Evolutionary conservation across 1,284 basidiomycete genomes (phyloP).

Genomic region (Coniferiporia sulphurascens): DNA sequence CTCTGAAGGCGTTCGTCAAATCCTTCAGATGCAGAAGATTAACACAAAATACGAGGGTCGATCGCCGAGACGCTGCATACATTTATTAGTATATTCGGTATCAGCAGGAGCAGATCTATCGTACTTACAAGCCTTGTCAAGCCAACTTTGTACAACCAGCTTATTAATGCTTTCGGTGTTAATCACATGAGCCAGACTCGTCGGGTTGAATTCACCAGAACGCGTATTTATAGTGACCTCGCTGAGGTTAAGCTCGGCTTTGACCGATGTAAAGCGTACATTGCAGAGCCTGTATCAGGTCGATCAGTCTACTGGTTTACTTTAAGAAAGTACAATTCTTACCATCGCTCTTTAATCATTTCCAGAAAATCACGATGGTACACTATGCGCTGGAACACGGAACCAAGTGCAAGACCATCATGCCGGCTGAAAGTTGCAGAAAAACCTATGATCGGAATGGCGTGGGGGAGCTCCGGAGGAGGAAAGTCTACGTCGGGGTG

Average conservation of each 20-base stretch:
- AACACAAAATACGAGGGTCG: constrained; percentile 90
- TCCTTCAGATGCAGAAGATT: constrained; percentile 80
- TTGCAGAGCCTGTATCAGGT: constrained; percentile 65
- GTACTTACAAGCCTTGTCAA: constrained; percentile 68
- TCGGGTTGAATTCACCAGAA: constrained; percentile 77
- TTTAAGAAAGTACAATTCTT: constrained; percentile 19
- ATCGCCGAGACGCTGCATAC: constrained; percentile 56
- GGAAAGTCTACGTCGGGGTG: constrained; percentile 42
- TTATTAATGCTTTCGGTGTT: constrained; percentile 75
- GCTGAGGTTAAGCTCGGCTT: constrained; percentile 67
- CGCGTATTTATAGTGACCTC: constrained; percentile 58
- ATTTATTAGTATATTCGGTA: background rate
- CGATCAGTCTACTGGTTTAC: constrained; percentile 8
- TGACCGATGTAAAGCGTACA: constrained; percentile 78
- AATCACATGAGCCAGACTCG: constrained; percentile 72
- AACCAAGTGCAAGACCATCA: constrained; percentile 85
- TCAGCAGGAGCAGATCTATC: constrained; percentile 3
- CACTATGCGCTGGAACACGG: constrained; percentile 88
- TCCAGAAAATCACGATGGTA: constrained; percentile 91
- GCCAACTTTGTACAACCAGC: constrained; percentile 75
- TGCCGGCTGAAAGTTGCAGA: constrained; percentile 93
- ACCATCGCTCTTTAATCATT: constrained; percentile 94
- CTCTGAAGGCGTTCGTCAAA: constrained; percentile 71
- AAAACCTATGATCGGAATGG: constrained; percentile 88
- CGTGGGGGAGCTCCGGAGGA: constrained; percentile 35